Base-by-base conservation (phyloP, 2,329 filamentous ascomycete genomes). In the Beauveria sp. region DNA sequence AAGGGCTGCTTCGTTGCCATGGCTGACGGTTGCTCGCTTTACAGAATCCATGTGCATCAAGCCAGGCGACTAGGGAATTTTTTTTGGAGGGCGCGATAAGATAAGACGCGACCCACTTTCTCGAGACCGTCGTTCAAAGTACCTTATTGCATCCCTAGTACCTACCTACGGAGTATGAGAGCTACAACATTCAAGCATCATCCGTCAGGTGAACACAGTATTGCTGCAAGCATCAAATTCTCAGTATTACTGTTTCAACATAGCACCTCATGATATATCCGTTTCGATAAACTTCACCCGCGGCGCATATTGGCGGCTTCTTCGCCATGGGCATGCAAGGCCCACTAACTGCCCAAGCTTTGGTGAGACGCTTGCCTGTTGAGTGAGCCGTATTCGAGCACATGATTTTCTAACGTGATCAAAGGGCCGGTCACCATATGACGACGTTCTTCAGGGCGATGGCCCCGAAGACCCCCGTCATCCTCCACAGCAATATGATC, bases 1-100 rank as follows among this genome's bases (percentile, higher is more conserved):
- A 84, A 79, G 20, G 83, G 79, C 63, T 84, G 77, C 73, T 85
- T 86, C 64, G 77, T 82, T 60, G 86, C 82, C 86, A 88, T 86
- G 61, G 64, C 74, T 66, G 30, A 52, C 43, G 16, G 52, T 18
- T 63, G 49, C 26, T 42, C 34, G 16, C 50, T 20, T 45, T 38
- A 30, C 45, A 55, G 26, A 50, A 55, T 8, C 9, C 28, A 52
- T 16, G n/a, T 26, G 18, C 24, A 5, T 30, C 20, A 7, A 22
- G 20, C 3, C 5, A 18, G 22, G 30, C 58, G 40, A 42, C 18
- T 9, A 20, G 49, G 55, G 20, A 57, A 26, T 64, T 58, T 61
- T 64, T 52, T 63, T 63, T 46, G 49, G 61, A 55, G 47, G 22
- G 42, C 6, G 43, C 55, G 60, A 63, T 63, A 63, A 63, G 60